Base-by-base conservation (phyloP, 164 flowering plant species). In the Macadamia tetraphylla region DNA sequence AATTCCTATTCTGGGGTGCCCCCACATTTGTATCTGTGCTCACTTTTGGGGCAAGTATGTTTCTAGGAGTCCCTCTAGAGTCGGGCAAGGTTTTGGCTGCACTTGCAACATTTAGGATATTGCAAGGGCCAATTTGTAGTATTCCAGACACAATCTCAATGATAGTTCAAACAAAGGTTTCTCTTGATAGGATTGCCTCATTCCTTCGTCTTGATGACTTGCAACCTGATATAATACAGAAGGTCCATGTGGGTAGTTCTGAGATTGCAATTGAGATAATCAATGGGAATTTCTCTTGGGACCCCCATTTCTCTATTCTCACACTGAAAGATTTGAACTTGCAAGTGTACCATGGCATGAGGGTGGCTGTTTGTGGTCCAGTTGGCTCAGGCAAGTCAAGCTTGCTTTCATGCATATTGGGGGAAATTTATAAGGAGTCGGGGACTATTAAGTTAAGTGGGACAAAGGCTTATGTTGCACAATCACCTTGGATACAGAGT, bases 401-500 rank as follows among this genome's bases (percentile, higher is more conserved):
- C 70, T 73, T 89, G 67, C 85, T 89, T 42, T 82, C 89, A 11
- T 79, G 86, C 72, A 81, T 89, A 5, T 68, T 89, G 61, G 95
- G 92, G 15, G 95, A 89, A 74, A 73, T 87, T 55, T 86, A 88
- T 4, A 87, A 81, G 74, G 43, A 83, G n/a, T 86, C 90, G 10
- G 95, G 95, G 46, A 67, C 64, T 3, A 29, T 87, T 61, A 81
- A 74, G 70, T 29, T 87, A 43, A 71, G 84, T 67, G 98, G 98
- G 17, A 81, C 81, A 17, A 92, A 84, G 77, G 92, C 94, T 1
- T 92, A 88, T 77, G 91, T 90, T 60, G 82, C 96, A 62, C 98
- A 92, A 69, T 86, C 93, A 3, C 87, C 98, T 31, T 92, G 98
- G 96, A 90, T 92, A 65, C 94, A 86, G 76, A 92, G 93, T 73